Evolutionary conservation across 2,329 filamentous ascomycete genomes (phyloP).

Genomic region (Penicillium sp.): DNA sequence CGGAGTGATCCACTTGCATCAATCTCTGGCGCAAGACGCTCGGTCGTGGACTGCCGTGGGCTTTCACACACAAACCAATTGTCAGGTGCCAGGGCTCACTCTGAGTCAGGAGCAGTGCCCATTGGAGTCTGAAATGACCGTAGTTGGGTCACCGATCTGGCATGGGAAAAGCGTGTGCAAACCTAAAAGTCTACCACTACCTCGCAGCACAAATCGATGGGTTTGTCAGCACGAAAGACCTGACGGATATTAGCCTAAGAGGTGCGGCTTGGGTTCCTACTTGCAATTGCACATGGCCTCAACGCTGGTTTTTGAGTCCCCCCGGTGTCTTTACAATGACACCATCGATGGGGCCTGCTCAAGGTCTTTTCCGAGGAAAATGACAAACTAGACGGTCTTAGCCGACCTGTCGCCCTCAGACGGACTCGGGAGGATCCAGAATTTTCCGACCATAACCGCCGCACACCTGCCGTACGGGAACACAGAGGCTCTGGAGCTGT

Average conservation of each 20-base stretch:
- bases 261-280: no score
- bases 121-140: neutral
- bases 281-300: no score
- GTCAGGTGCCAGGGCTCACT: neutral
- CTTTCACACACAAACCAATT: slow-evolving; percentile 9
- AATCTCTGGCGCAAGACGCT: slow-evolving; percentile 4
- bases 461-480: slow-evolving; percentile 5
- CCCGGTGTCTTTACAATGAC: neutral
- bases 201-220: neutral
- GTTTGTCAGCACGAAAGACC: neutral
- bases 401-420: neutral
- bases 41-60: slow-evolving; percentile 1
- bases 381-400: slow-evolving; percentile 4
- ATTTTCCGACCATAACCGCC: slow-evolving; percentile 21
- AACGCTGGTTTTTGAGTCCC: neutral
- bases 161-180: slow-evolving; percentile 10
- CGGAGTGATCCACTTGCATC: slow-evolving; percentile 9
- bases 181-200: neutral
- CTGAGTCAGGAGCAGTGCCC: neutral
- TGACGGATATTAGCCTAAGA: no score
- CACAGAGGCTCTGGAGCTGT: neutral
- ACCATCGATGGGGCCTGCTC: neutral
- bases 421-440: slow-evolving; percentile 15
- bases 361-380: slow-evolving; percentile 14
- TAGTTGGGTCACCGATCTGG: slow-evolving; percentile 3